These are phyloP conservation scores for Astraeus odoratus DNA, from an alignment of 768 basidiomycete genomes.

Conservation along the genomic window DNA sequence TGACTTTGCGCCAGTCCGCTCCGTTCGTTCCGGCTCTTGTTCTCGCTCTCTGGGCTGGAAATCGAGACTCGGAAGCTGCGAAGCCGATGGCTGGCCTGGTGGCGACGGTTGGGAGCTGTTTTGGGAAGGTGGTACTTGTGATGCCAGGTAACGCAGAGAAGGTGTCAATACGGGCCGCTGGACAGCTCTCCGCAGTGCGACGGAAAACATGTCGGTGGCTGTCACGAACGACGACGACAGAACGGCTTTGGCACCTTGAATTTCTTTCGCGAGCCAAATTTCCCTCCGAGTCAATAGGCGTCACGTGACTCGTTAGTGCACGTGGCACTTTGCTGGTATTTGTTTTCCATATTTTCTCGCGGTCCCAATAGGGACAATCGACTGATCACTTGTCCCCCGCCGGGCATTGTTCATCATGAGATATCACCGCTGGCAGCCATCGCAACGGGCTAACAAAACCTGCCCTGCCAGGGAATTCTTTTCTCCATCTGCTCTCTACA, in stretches of 20 bases:
- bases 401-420: background rate
- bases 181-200: conserved; percentile 16
- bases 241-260: too few species aligned
- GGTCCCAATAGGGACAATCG: too few species aligned
- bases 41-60: conserved; percentile 52
- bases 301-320: too few species aligned
- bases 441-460: background rate
- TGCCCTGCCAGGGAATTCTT: background rate
- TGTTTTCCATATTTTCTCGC: too few species aligned
- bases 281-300: too few species aligned
- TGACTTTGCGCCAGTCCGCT: conserved; percentile 70
- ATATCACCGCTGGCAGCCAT: background rate
- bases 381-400: too few species aligned
- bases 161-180: conserved; percentile 14
- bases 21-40: conserved; percentile 31
- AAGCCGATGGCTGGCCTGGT: conserved; percentile 3
- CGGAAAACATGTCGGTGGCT: conserved; percentile 16
- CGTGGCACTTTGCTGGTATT: too few species aligned
- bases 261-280: too few species aligned
- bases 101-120: conserved; percentile 3
- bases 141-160: conserved; percentile 18
- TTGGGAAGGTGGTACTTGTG: conserved; percentile 13
- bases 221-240: background rate
- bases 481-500: background rate
- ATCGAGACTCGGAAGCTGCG: conserved; percentile 48